Evolutionary conservation across 192 early-diverging fungal species (phyloP), one percentile per base, ranked within the genome.

Genomic region (Coemansia sp.): DNA sequence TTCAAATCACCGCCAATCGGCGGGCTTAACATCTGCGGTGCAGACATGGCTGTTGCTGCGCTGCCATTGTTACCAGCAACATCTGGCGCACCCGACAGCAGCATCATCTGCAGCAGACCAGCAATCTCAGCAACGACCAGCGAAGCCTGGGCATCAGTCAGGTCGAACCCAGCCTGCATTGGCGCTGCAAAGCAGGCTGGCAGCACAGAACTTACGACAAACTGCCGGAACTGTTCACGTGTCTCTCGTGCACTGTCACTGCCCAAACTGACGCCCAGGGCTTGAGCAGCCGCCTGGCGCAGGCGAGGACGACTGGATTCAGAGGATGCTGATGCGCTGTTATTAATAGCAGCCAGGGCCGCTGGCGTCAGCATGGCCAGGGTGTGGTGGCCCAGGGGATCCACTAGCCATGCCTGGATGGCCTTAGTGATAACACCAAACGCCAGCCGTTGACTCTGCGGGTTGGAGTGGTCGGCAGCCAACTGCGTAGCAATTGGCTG

Each of bases 171-270:
- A 10, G 82, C 24, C 25, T 85, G 86, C 79, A 92, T 84, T 0
- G 93, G 91, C 23, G 93, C 82, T 71, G 90, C 87, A 67, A 97
- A 97, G 47, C 88, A 85, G 48, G 85, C 73, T 5, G 89, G 86
- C 1, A 92, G 60, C 14, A 93, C 86, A 12, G 86, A 82, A 50
- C 87, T 85, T 61, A 87, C 90, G 44, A 92, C 84, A 72, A 94
- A 93, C 47, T 85, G 84, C 53, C 84, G 82, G 68, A 90, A 92
- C 71, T 72, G 68, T 20, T 42, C 61, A 28, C 79, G 78, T 26
- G 67, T 38, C 49, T 67, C 66, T 36, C 67, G 61, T 26, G 49
- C 52, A 54, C 57, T 58, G 47, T 48, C 44, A 51, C 58, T 42
- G 57, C 64, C 58, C 50, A 66, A 57, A 60, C 63, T 67, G 18